A percentile compares a stretch with the other conserved stretches of the same genome.
phyloP scores from a whole-genome alignment of 495 filamentous ascomycete genomes.

The Talaromyces trachyspermus region DNA sequence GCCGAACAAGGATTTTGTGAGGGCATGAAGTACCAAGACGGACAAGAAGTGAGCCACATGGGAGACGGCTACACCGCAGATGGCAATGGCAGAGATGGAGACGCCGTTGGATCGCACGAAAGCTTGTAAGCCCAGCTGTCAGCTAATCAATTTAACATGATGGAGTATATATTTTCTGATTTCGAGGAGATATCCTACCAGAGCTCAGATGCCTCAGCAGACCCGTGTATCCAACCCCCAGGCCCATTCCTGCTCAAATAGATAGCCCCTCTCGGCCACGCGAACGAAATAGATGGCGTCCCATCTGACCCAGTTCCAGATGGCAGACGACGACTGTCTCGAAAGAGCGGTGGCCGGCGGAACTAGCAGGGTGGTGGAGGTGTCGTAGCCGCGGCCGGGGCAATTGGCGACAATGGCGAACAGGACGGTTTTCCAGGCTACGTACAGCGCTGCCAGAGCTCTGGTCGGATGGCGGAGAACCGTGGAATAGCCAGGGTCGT shows the following conservation, averaged over 20 bases:
- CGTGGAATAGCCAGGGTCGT: conserved; percentile 13
- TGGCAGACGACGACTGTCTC: conserved; percentile 15
- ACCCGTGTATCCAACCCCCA: conserved; percentile 65
- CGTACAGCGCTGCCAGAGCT: conserved; percentile 30
- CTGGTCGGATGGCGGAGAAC: conserved; percentile 27
- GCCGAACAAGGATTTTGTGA: conserved; percentile 32
- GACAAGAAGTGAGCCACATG: conserved; percentile 69
- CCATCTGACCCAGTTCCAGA: conserved; percentile 68
- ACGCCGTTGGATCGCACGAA: conserved; percentile 18
- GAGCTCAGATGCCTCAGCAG: conserved; percentile 37
- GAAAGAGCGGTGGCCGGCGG: neutral
- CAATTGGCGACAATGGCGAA: conserved; percentile 53
- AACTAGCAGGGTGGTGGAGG: conserved; percentile 61
- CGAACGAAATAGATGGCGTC: conserved; percentile 84
- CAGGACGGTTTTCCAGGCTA: conserved; percentile 68
- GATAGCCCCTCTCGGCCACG: conserved; percentile 60
- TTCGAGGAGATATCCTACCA: conserved; percentile 29
- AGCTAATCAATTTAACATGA: too few relatives aligned
- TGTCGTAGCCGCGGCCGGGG: conserved; percentile 81
- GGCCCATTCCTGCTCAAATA: conserved; percentile 95
- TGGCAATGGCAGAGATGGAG: conserved; percentile 19
- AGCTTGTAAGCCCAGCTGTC: conserved; percentile 14
- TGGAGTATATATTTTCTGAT: neutral
- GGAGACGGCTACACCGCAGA: conserved; percentile 56
- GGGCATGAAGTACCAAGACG: conserved; percentile 59